Evolutionary conservation across 2,329 filamentous ascomycete species (phyloP), one percentile per base, ranked within the genome.

Genomic region (Monosporascus sp.): DNA sequence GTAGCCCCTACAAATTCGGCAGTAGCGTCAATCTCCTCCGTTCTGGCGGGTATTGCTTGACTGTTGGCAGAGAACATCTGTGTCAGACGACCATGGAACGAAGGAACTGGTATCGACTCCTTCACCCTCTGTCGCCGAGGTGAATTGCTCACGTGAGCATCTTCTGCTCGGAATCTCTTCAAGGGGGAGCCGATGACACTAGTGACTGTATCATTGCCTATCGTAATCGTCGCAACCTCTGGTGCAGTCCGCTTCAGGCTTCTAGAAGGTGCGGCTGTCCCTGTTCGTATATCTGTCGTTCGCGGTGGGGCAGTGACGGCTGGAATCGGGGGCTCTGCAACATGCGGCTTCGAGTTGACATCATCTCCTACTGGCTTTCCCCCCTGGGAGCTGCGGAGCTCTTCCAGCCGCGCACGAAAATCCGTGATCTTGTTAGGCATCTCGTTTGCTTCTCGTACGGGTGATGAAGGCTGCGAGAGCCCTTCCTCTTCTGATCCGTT

Each of bases 201-300:
- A 0, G 82, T 86, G 5, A 84, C 77, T 0, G 85, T 89, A 46
- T 78, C 79, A 56, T 85, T 77, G 1, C 88, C 89, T 51, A 93
- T 82, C 0, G 86, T 91, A 47, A 93, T 88, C 2, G 86, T 89
- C 20, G 88, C 88, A 49, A 85, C 73, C 61, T 89, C 84, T 27
- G 78, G 71, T 1, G 80, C 78, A 2, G 79, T 72, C 36, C 86
- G 79, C 63, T 83, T 87, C 1, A 80, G 77, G 22, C 61, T 58
- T 6, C 56, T 47, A 6, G 61, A 58, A 15, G 62, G 55, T 27
- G 50, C 60, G 25, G 53, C 50, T 15, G 54, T 55, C 25, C 49
- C 65, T 18, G 58, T 56, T 37, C 59, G 65, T 18, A 61, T 56
- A 11, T 63, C 63, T 38, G 65, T 62, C 15, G 57, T 48, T 25